Evolutionary conservation across 331 rosid genomes (phyloP).

Genomic region (Phaseolus coccineus): DNA sequence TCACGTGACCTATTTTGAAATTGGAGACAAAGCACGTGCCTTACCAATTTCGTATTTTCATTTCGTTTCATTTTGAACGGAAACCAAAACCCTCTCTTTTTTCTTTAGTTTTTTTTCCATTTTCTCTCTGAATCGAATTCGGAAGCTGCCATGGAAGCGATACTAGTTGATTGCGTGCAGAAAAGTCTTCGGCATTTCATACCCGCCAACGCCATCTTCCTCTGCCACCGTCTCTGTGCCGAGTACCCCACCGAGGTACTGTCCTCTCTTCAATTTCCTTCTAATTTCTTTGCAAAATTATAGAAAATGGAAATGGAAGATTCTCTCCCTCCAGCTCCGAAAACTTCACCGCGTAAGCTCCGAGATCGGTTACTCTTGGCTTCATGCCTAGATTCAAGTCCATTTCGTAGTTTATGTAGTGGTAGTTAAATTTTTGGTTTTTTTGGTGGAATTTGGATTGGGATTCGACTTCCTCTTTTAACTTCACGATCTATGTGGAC

Average conservation of each 20-base stretch:
- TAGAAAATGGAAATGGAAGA: not conserved
- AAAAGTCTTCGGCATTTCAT: conserved; percentile 81
- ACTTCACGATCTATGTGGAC: conserved; percentile 4
- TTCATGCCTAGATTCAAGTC: conserved; percentile 8
- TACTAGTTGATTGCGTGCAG: conserved; percentile 69
- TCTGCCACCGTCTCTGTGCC: conserved; percentile 90
- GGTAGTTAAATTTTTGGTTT: conserved; percentile 10
- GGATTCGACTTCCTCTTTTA: conserved; percentile 20
- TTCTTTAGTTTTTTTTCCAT: not conserved
- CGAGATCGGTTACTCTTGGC: conserved; percentile 46
- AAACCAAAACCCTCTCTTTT: conserved; percentile 19
- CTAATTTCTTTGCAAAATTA: conserved; percentile 33
- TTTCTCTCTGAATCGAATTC: not conserved
- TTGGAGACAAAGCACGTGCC: conserved; percentile 41
- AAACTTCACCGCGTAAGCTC: not conserved
- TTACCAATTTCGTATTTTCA: not conserved
- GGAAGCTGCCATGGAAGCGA: conserved; percentile 68
- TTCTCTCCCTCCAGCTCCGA: not conserved
- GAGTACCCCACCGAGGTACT: conserved; percentile 83
- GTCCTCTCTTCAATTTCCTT: not conserved
- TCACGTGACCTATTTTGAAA: conserved; percentile 51
- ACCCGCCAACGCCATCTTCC: conserved; percentile 82
- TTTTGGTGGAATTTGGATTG: not conserved
- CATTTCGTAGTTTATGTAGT: not conserved
- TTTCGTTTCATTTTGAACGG: conserved; percentile 28